Conservation (phyloP, 192 early-diverging fungal species). For the Dissophora globulifera region DNA sequence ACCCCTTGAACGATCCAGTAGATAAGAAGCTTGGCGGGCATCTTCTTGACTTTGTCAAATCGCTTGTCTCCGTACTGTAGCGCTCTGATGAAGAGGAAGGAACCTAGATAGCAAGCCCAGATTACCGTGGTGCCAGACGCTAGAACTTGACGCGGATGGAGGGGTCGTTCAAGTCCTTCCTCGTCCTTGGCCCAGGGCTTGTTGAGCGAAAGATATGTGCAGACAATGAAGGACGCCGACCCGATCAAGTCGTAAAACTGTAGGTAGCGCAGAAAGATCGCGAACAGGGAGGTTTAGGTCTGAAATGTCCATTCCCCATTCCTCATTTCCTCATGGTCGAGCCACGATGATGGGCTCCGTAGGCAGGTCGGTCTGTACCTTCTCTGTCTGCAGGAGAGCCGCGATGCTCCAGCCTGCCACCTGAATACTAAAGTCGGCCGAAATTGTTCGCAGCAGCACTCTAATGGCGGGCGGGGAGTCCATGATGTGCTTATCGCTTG, state of each 20-base stretch:
- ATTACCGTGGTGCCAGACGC: conserved; percentile 36
- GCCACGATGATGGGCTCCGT: too few relatives aligned
- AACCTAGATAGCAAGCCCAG: conserved; percentile 45
- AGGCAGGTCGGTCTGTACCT: too few relatives aligned
- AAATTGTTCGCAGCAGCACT: conserved; percentile 11
- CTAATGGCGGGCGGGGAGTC: conserved; percentile 3
- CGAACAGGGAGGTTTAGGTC: too few relatives aligned
- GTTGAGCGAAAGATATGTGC: conserved; percentile 34
- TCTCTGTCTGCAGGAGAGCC: conserved; percentile 44
- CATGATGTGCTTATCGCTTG: too few relatives aligned
- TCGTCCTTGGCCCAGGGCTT: conserved; percentile 17
- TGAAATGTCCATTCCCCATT: too few relatives aligned
- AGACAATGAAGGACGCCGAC: conserved; percentile 29
- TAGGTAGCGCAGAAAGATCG: too few relatives aligned
- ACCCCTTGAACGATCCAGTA: conserved; percentile 52
- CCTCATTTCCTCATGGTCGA: too few relatives aligned
- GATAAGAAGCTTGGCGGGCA: conserved; percentile 21
- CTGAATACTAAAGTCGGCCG: conserved; percentile 34
- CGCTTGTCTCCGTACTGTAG: conserved; percentile 48
- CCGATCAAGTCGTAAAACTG: conserved; percentile 52
- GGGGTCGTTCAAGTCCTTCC: neutral
- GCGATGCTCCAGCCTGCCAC: conserved; percentile 15
- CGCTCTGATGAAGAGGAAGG: conserved; percentile 36
- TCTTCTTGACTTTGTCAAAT: conserved; percentile 38
- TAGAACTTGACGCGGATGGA: conserved; percentile 48